These are phyloP conservation scores for Scheffersomyces parashehatae DNA, from an alignment of 1,139 yeast genomes.

Conservation along the genomic window DNA sequence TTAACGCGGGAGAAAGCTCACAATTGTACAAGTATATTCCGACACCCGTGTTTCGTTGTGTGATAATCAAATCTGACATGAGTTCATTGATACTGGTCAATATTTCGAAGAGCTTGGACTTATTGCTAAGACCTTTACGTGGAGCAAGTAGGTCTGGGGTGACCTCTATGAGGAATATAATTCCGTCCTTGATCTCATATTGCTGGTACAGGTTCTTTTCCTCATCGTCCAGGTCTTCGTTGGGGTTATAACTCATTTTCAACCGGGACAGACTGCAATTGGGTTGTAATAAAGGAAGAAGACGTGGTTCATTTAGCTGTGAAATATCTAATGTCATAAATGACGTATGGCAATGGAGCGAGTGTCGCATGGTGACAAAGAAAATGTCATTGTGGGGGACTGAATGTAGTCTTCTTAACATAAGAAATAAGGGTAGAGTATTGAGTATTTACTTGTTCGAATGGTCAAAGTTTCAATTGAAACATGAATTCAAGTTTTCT, in stretches of 20 bases:
- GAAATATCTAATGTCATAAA: no score
- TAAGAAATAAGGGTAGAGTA: no score
- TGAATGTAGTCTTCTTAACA: no score
- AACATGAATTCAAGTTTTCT: no score
- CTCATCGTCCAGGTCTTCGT: conserved; percentile 1
- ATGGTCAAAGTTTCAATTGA: no score
- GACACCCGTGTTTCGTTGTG: conserved; percentile 63
- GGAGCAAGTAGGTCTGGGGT: conserved; percentile 49
- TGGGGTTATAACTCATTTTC: background rate
- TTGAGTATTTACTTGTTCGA: no score
- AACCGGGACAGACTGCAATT: background rate
- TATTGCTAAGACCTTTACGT: conserved; percentile 31
- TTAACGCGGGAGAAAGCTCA: conserved; percentile 21
- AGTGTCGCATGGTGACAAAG: no score
- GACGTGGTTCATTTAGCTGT: no score
- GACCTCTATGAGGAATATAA: conserved; percentile 61
- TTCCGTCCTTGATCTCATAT: conserved; percentile 63
- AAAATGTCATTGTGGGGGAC: no score
- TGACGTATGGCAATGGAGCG: no score
- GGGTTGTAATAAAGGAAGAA: no score
- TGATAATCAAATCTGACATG: conserved; percentile 57
- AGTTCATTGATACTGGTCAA: conserved; percentile 54
- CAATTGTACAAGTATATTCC: conserved; percentile 67
- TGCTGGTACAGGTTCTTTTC: conserved; percentile 20
- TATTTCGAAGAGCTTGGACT: conserved; percentile 51